Evolutionary conservation across 164 flowering plant species (phyloP).

Genomic region (Annona squamosa): DNA sequence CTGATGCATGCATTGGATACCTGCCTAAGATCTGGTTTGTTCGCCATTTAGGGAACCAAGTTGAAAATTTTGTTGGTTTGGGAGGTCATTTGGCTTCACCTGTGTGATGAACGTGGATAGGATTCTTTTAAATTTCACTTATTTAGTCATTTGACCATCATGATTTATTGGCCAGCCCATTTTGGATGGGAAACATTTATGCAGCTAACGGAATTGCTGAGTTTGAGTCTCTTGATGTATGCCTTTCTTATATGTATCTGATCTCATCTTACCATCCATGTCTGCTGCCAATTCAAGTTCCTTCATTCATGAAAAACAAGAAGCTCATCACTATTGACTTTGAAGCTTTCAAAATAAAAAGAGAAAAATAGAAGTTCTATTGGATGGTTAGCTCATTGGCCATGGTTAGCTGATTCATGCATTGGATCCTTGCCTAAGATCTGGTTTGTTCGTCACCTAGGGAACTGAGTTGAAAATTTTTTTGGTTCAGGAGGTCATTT

Average conservation of each 20-base stretch:
- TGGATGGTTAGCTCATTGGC: no score
- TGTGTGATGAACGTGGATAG: neutral
- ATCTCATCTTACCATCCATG: no score
- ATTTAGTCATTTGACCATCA: neutral
- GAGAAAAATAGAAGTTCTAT: no score
- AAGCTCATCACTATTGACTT: no score
- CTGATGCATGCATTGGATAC: neutral
- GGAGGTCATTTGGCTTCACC: neutral
- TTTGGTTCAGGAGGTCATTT: neutral
- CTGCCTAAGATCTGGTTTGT: neutral
- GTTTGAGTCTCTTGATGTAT: neutral
- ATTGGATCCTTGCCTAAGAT: neutral
- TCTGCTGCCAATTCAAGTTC: no score
- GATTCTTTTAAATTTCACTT: neutral
- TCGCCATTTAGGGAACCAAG: neutral
- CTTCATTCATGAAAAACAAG: no score
- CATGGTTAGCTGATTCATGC: neutral
- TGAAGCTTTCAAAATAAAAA: no score
- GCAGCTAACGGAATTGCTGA: neutral
- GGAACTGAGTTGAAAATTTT: neutral
- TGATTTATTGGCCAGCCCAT: neutral
- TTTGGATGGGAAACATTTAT: neutral
- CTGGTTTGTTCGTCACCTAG: neutral
- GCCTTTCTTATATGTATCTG: neutral
- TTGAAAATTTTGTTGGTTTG: neutral